Base-by-base conservation (phyloP, 1,284 basidiomycete species). In the Omphalotus olearius region DNA sequence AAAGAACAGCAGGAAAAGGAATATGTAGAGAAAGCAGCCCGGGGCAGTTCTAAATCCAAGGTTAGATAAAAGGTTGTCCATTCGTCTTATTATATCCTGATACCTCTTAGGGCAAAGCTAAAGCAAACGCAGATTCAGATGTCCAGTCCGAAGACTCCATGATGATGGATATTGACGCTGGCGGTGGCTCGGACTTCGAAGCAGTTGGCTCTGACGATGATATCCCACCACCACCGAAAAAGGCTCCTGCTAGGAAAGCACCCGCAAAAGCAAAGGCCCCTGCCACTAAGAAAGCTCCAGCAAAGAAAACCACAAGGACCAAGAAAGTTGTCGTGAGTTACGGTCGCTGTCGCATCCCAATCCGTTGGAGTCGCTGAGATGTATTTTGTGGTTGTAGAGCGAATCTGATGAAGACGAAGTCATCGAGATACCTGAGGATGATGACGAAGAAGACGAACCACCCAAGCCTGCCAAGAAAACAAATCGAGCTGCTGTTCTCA, bases 111-210 rank as follows among this genome's bases (percentile, higher is more conserved):
- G 63, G 61, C n/a, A 76, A 88, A 65, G 77, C 69, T 18, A 84
- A 83, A 61, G 72, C 69, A 17, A 75, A 71, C 59, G 73, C 68
- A 17, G 69, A 74, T 10, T 76, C 74, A 16, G 80, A 76, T 39
- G 76, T 67, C 3, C 70, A 70, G 33, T 90, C 88, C 1, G 79
- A 79, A 23, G 91, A 94, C 62, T 93, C 90, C 13, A 94, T 93
- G 89, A 71, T 78, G 71, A 77, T 82, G 78, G 81, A 85, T 35
- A 59, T 82, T 42, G 80, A 82, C 52, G 65, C 64, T 18, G 69
- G 68, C 46, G 72, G 68, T 9, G 74, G 70, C 1, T 79, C 76
- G 13, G 80, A 80, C 55, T 78, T 76, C 39, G 76, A 78, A n/a
- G 79, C 68, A 23, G 7, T 20, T 2, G 75, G 73, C 25, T 73